A percentile compares a stretch with the other conserved stretches of the same genome.
Evolutionary conservation across 441 rosid species (phyloP).

Genomic region (Populus hybrid): DNA sequence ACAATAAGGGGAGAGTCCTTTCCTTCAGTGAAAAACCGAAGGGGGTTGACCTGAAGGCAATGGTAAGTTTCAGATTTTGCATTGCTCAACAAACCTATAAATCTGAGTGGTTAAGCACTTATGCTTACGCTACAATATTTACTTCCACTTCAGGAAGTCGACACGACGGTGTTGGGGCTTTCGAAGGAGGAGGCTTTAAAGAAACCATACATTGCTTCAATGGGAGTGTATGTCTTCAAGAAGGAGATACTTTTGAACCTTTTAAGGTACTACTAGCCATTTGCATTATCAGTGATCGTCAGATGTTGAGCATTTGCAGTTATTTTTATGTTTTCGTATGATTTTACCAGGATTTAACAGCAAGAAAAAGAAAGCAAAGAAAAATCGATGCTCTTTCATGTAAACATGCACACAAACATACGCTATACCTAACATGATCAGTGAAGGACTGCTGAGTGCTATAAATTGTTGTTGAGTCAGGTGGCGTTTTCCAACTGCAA

Average conservation of each 20-base stretch:
- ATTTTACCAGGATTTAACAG: neutral
- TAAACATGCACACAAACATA: neutral
- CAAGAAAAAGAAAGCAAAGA: neutral
- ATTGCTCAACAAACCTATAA: neutral
- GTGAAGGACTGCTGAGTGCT: neutral
- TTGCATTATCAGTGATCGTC: neutral
- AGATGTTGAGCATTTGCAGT: neutral
- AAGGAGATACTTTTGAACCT: conserved; percentile 87
- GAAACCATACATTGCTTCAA: conserved; percentile 95
- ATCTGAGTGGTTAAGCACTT: neutral
- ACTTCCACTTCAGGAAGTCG: conserved; percentile 59
- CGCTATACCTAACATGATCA: neutral
- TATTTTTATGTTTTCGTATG: neutral
- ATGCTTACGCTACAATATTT: conserved; percentile 1
- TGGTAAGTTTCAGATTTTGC: conserved; percentile 39
- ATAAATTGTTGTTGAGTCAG: conserved; percentile 33
- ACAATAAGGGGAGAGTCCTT: conserved; percentile 73
- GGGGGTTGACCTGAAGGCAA: conserved; percentile 73
- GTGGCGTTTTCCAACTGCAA: conserved; percentile 98
- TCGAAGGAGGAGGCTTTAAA: conserved; percentile 69
- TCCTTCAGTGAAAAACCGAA: conserved; percentile 78
- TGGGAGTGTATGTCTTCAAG: conserved; percentile 89
- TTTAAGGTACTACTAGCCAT: conserved; percentile 49
- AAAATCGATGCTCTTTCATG: neutral
- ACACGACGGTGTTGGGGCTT: conserved; percentile 83